These are phyloP conservation scores for Penicillium antarcticum DNA, from an alignment of 495 filamentous ascomycete species.

Conservation along the genomic window DNA sequence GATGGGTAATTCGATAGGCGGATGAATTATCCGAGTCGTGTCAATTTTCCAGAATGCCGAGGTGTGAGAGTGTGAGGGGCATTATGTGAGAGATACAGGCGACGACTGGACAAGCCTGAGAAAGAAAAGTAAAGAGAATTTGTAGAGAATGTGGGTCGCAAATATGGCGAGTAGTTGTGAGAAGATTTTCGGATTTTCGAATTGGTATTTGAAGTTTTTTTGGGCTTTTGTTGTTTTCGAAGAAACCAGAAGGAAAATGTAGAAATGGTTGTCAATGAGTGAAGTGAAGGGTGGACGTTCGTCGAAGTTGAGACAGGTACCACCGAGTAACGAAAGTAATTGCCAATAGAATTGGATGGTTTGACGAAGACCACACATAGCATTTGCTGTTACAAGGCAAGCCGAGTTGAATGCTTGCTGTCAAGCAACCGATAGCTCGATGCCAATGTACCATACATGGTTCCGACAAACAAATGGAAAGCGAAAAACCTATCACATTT, in stretches of 20 bases:
- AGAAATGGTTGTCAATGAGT: constrained; percentile 14
- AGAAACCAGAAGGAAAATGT: constrained; percentile 11
- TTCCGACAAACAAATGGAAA: constrained; percentile 7
- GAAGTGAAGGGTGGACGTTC: constrained; percentile 14
- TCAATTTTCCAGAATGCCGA: not conserved
- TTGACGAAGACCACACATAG: not conserved
- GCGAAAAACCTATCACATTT: constrained; percentile 23
- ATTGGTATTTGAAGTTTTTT: constrained; percentile 18
- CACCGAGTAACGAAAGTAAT: constrained; percentile 4
- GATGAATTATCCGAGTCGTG: constrained; percentile 1
- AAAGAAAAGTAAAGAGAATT: constrained; percentile 16
- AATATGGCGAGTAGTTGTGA: constrained; percentile 5
- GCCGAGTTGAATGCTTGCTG: not conserved
- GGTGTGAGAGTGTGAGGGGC: not conserved
- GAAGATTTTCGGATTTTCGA: constrained; percentile 4
- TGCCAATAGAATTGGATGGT: constrained; percentile 11
- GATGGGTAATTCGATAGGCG: constrained; percentile 2
- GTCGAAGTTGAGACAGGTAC: constrained; percentile 2
- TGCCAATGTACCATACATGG: not conserved
- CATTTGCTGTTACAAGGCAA: not conserved
- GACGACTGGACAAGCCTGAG: constrained; percentile 9
- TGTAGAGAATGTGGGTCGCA: constrained; percentile 20
- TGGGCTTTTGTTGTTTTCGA: constrained; percentile 14
- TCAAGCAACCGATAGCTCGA: not conserved
- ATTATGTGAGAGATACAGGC: not conserved